These are phyloP conservation scores for Fusarium subtropicale DNA, from an alignment of 2,329 filamentous ascomycete species.

Conservation along the genomic window DNA sequence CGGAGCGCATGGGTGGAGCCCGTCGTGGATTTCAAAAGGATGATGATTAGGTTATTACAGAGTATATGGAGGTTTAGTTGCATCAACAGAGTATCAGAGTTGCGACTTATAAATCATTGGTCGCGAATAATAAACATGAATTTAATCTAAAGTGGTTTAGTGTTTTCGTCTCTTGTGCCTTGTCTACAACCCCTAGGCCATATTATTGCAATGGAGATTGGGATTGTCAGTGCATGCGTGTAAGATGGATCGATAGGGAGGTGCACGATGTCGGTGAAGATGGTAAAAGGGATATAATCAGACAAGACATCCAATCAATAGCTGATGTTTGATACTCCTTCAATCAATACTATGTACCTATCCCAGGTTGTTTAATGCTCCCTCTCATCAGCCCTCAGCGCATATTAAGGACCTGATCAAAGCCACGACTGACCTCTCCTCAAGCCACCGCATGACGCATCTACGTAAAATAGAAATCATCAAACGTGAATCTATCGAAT, in stretches of 20 bases:
- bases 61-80: background rate
- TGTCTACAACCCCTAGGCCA: background rate
- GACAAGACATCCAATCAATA: background rate
- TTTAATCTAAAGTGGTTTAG: background rate
- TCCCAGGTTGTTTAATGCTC: background rate
- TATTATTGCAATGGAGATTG: background rate
- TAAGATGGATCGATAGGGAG: background rate
- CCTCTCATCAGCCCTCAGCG: too few relatives aligned
- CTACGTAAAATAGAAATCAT: slow-evolving; percentile 13
- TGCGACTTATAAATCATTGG: background rate
- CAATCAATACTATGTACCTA: background rate
- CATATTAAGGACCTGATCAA: too few relatives aligned
- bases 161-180: background rate
- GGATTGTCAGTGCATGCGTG: slow-evolving; percentile 1
- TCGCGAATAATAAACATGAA: background rate
- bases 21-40: slow-evolving; percentile 60
- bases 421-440: background rate
- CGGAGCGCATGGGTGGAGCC: slow-evolving; percentile 63
- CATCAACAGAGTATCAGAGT: background rate
- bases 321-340: background rate
- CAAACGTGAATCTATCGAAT: slow-evolving; percentile 9
- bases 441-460: background rate
- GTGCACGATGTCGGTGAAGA: background rate
- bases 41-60: too few relatives aligned
- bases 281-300: background rate